Evolutionary conservation across 2,329 filamentous ascomycete genomes (phyloP).

Genomic region (Aspergillus intermedius): DNA sequence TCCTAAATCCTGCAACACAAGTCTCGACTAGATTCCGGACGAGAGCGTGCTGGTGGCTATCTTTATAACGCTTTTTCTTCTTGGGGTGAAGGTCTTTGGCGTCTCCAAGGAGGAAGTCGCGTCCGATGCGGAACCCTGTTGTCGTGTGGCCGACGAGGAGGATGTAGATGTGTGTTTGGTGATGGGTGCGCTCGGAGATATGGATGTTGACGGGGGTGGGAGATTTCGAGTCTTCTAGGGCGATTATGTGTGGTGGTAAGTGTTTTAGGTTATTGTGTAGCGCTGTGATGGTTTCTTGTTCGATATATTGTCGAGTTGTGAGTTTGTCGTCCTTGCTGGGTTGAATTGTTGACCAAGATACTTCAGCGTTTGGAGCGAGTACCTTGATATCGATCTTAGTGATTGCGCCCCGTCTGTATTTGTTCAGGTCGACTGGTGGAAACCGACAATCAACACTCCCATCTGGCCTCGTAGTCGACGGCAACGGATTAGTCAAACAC

Average conservation of each 20-base stretch:
- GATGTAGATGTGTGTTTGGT: slow-evolving; percentile 46
- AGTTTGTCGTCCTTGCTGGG: not conserved
- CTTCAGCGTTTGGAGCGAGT: slow-evolving; percentile 26
- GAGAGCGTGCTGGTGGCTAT: no score
- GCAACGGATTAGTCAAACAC: slow-evolving; percentile 43
- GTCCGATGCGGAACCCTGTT: slow-evolving; percentile 44
- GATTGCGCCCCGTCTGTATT: slow-evolving; percentile 24
- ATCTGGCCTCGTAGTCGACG: not conserved
- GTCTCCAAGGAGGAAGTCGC: slow-evolving; percentile 42
- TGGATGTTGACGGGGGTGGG: slow-evolving; percentile 19
- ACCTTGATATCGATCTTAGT: slow-evolving; percentile 35
- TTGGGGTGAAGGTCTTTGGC: not conserved
- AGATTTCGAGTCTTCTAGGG: not conserved
- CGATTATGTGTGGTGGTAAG: no score
- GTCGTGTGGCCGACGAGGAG: slow-evolving; percentile 49
- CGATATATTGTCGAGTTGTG: slow-evolving; percentile 19
- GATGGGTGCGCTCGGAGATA: slow-evolving; percentile 38
- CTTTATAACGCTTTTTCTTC: not conserved
- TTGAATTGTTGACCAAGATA: not conserved
- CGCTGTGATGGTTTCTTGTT: slow-evolving; percentile 11
- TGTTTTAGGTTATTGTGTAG: slow-evolving; percentile 12
- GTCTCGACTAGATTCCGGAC: slow-evolving; percentile 1
- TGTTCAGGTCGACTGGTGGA: slow-evolving; percentile 26
- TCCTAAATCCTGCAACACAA: slow-evolving; percentile 40
- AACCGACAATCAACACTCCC: slow-evolving; percentile 14